Conservation (phyloP, 1,284 basidiomycete genomes). For the Microbotryomycetes sp. region DNA sequence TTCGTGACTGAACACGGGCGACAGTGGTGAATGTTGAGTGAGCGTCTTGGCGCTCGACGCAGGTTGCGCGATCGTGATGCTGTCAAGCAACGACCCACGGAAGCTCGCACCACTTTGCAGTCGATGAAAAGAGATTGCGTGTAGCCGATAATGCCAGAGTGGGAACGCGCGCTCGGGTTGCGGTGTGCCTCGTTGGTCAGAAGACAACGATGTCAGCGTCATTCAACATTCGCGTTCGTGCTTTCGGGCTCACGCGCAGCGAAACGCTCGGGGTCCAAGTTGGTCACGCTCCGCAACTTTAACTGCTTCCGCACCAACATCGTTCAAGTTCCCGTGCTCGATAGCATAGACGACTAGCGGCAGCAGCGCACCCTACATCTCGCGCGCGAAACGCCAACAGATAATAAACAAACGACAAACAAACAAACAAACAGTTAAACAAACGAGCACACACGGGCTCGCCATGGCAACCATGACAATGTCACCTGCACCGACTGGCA, state of each 20-base stretch:
- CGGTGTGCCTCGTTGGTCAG: background rate
- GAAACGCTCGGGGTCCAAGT: no score
- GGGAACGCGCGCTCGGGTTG: background rate
- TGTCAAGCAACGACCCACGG: no score
- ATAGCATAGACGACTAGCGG: no score
- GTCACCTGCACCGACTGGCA: conserved; percentile 58
- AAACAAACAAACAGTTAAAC: no score
- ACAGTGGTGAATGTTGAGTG: no score
- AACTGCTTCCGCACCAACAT: background rate
- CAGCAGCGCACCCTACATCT: background rate
- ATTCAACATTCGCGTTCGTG: conserved; percentile 17
- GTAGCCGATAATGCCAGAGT: background rate
- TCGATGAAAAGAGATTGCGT: background rate
- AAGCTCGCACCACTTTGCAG: background rate
- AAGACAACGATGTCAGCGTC: background rate
- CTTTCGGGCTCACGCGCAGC: no score
- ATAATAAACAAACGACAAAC: background rate
- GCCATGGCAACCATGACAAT: conserved; percentile 57
- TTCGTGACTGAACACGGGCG: no score
- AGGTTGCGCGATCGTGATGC: no score
- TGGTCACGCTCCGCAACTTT: no score
- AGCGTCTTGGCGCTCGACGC: no score
- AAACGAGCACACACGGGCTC: background rate
- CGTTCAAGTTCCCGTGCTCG: no score
- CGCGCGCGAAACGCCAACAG: background rate